A percentile compares a stretch with the other conserved stretches of the same genome.
These are phyloP conservation scores for Dactylellina leptospora DNA, from an alignment of 2,329 filamentous ascomycete species.

Conservation along the genomic window DNA sequence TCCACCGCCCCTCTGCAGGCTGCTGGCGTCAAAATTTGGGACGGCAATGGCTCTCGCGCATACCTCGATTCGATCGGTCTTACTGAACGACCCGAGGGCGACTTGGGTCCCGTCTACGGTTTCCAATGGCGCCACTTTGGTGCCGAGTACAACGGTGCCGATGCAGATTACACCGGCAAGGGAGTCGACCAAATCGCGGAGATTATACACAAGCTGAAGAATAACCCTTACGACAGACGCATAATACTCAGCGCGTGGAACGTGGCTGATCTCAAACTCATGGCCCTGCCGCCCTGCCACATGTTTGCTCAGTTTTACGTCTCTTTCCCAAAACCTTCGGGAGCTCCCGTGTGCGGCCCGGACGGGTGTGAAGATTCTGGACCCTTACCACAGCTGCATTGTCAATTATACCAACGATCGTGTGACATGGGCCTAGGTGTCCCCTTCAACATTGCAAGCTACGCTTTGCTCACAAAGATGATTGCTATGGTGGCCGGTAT, in stretches of 20 bases:
- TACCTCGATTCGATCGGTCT: slow-evolving; percentile 89
- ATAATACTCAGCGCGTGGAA: slow-evolving; percentile 97
- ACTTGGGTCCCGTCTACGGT: slow-evolving; percentile 94
- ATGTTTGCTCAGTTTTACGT: slow-evolving; percentile 99
- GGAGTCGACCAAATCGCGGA: slow-evolving; percentile 93
- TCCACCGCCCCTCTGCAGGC: slow-evolving; percentile 78
- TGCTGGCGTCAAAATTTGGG: slow-evolving; percentile 94
- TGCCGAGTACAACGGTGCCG: slow-evolving; percentile 81
- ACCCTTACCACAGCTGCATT: slow-evolving; percentile 72
- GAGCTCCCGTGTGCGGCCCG: slow-evolving; percentile 55
- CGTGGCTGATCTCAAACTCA: slow-evolving; percentile 80
- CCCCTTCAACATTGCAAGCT: slow-evolving; percentile 96
- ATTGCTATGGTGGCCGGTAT: slow-evolving; percentile 86
- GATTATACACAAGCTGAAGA: slow-evolving; percentile 84
- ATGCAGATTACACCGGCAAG: slow-evolving; percentile 83
- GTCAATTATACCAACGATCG: slow-evolving; percentile 88
- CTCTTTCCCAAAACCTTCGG: slow-evolving; percentile 66
- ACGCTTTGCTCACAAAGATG: slow-evolving; percentile 95
- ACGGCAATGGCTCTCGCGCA: slow-evolving; percentile 90
- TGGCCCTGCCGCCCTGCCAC: slow-evolving; percentile 93
- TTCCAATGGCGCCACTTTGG: slow-evolving; percentile 99
- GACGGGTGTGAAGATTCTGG: slow-evolving; percentile 56
- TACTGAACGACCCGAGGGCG: slow-evolving; percentile 80
- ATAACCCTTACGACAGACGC: slow-evolving; percentile 84
- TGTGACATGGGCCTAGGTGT: slow-evolving; percentile 98